Evolutionary conservation across 106 monocot genomes (phyloP), one percentile per base, ranked within the genome.

Genomic region (Platanthera guangdongensis): DNA sequence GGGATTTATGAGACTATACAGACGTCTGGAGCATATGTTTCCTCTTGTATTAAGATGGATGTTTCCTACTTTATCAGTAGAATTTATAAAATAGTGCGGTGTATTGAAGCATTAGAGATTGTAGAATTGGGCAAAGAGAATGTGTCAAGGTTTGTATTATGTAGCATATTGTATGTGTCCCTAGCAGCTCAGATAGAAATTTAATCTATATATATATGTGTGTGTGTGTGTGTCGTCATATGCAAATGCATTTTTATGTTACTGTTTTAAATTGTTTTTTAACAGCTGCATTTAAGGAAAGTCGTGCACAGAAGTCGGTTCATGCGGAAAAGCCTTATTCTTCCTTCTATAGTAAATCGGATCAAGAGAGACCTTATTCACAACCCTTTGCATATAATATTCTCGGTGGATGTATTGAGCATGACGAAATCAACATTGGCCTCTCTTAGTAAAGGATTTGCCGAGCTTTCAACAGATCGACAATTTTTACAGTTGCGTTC

Each of bases 371-470:
- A 99, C 75, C 99, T 99, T 50, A 90, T 99, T 65, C 99, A 99
- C 78, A 90, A 99, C 81, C 94, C 99, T 77, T 81, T 99, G 50
- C 99, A 99, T 87, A 78, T 99, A 45, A 90, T 99, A 79, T 92
- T 94, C 69, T 99, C 99, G 25, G 86, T 99, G 50, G 90, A 99
- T 75, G 85, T 99, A n/a, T 83, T 99, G 74, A 83, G 99, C 47
- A 94, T 99, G 94, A 99, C 99, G 67, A 99, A 90, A 83, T 99
- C 99, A 65, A 92, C 99, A 72, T 79, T 99, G 74, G 85, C 94
- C 45, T 99, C 99, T 78, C 87, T 99, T 77, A 99, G 99, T 78
- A 99, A 88, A 94, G 99, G 99, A 47, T 94, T 99, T 85, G 99
- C 94, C 25, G 99, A 99, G 81, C 92, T 99, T 68, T 99, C 99